A percentile compares a stretch with the other conserved stretches of the same genome.
phyloP scores from a whole-genome alignment of 768 basidiomycete species.

The Collybia mongolica region DNA sequence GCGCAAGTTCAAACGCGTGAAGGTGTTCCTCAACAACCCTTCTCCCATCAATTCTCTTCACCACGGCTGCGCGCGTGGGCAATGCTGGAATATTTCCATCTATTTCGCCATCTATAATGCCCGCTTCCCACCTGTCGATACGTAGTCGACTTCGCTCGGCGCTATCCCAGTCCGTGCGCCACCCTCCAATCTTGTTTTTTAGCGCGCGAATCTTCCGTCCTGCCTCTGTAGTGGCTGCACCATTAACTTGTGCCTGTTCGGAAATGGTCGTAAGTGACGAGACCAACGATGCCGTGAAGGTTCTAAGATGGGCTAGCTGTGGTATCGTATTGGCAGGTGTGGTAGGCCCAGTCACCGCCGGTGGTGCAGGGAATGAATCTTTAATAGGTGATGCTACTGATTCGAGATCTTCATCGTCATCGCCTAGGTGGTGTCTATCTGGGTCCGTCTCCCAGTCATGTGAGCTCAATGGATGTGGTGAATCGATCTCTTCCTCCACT shows the following conservation, averaged over 20 bases:
- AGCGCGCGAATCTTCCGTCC: slow-evolving; percentile 84
- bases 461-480: slow-evolving; percentile 25
- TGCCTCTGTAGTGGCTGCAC: slow-evolving; percentile 81
- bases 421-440: slow-evolving; percentile 44
- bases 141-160: slow-evolving; percentile 74
- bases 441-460: slow-evolving; percentile 66
- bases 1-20: slow-evolving; percentile 68
- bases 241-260: slow-evolving; percentile 87
- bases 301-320: slow-evolving; percentile 69
- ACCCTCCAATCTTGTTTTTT: slow-evolving; percentile 79
- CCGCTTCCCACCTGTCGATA: slow-evolving; percentile 83
- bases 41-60: slow-evolving; percentile 63
- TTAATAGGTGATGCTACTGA: slow-evolving; percentile 51
- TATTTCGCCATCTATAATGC: slow-evolving; percentile 39
- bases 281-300: slow-evolving; percentile 72
- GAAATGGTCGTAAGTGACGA: slow-evolving; percentile 75
- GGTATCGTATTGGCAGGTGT: slow-evolving; percentile 62
- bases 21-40: slow-evolving; percentile 77
- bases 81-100: slow-evolving; percentile 25
- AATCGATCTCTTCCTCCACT: slow-evolving; percentile 37
- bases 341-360: slow-evolving; percentile 44
- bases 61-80: slow-evolving; percentile 22
- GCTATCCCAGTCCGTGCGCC: slow-evolving; percentile 81
- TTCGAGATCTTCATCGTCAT: slow-evolving; percentile 47
- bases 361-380: slow-evolving; percentile 54